phyloP scores from a whole-genome alignment of 805 yeast genomes.

The Candida nanaspora region DNA sequence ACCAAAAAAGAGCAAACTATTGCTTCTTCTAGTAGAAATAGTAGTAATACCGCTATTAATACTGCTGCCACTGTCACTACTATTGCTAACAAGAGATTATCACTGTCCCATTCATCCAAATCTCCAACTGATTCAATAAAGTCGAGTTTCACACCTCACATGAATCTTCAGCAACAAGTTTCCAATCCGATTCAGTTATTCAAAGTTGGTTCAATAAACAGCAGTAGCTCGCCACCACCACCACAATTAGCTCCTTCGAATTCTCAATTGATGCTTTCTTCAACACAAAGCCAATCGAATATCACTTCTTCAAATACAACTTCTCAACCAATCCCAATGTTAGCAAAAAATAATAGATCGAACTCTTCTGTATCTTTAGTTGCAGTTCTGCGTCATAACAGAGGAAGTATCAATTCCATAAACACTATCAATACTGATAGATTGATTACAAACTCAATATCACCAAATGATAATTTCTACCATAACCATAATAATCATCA shows the following conservation, averaged over 20 bases:
- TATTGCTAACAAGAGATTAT: background rate
- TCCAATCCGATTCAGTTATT: constrained; percentile 47
- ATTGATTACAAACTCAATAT: constrained; percentile 2
- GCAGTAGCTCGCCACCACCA: constrained; percentile 24
- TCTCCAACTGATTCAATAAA: background rate
- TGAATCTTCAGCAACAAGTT: background rate
- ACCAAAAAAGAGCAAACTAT: background rate
- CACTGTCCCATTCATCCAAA: background rate
- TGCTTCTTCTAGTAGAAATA: background rate
- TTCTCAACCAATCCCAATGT: constrained; percentile 26
- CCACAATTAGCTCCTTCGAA: background rate
- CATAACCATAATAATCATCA: constrained; percentile 2
- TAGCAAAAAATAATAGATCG: constrained; percentile 25
- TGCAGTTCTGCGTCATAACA: constrained; percentile 38
- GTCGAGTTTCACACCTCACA: background rate
- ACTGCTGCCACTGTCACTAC: too few species aligned
- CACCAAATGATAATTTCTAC: background rate
- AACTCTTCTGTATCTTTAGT: constrained; percentile 48
- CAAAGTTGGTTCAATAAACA: constrained; percentile 51
- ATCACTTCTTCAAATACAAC: constrained; percentile 12
- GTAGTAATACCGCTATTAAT: background rate
- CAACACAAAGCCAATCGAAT: background rate
- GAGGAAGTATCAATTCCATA: constrained; percentile 9
- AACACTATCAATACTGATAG: background rate
- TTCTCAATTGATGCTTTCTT: background rate